These are phyloP conservation scores for Lentinula novae-zelandiae DNA, from an alignment of 1,284 basidiomycete species.

Conservation along the genomic window DNA sequence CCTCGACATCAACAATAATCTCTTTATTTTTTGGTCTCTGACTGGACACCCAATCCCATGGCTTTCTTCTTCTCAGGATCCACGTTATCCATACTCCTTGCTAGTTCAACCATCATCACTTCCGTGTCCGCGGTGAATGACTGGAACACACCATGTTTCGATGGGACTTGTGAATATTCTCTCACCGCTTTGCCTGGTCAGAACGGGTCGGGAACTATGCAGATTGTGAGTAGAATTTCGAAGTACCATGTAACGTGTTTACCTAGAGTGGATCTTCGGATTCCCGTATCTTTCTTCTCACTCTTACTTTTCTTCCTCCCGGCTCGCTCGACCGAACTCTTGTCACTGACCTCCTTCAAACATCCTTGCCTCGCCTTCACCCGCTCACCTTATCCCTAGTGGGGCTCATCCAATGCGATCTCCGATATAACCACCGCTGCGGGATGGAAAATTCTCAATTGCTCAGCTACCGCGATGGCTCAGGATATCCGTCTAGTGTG, in stretches of 20 bases:
- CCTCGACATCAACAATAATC: neutral
- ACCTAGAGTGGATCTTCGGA: too few species aligned
- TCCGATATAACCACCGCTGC: constrained; percentile 21
- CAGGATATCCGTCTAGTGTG: constrained; percentile 22
- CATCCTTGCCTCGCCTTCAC: too few species aligned
- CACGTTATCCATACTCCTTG: neutral
- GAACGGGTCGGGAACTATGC: constrained; percentile 16
- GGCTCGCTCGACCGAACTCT: too few species aligned
- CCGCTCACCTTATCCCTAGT: constrained; percentile 6
- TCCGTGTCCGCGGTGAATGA: constrained; percentile 16
- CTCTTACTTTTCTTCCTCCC: too few species aligned
- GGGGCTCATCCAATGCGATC: constrained; percentile 19
- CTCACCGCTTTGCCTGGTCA: constrained; percentile 10
- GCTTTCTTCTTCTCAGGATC: neutral
- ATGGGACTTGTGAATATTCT: constrained; percentile 21
- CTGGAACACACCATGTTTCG: constrained; percentile 21
- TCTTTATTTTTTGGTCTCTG: neutral
- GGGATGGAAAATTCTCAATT: constrained; percentile 21
- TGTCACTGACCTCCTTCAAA: too few species aligned
- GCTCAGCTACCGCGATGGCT: constrained; percentile 14
- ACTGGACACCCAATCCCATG: neutral
- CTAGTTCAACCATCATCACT: neutral
- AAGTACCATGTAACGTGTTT: neutral
- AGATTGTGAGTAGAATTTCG: constrained; percentile 16
- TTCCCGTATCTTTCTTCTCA: too few species aligned